Evolutionary conservation across 768 basidiomycete genomes (phyloP).

Genomic region (Pisolithus orientalis): DNA sequence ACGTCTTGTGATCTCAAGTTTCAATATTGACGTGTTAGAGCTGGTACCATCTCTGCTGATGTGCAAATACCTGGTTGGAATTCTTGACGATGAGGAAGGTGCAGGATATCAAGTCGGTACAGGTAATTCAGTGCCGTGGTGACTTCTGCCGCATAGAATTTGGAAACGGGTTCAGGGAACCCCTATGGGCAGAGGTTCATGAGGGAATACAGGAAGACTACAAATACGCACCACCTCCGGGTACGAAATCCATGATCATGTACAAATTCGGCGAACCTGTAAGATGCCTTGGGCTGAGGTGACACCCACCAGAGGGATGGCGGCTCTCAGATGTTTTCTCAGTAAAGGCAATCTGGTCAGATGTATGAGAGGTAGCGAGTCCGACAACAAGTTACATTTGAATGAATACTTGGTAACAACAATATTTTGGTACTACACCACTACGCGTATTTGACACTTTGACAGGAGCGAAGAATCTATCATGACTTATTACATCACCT

Average conservation of each 20-base stretch:
- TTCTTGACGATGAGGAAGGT: conserved; percentile 22
- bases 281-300: conserved; percentile 55
- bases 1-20: conserved; percentile 2
- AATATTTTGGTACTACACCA: too few species aligned
- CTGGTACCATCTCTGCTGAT: too few species aligned
- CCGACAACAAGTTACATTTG: too few species aligned
- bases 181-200: conserved; percentile 40
- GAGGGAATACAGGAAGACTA: conserved; percentile 13
- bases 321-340: conserved; percentile 15
- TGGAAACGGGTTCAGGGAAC: conserved; percentile 95
- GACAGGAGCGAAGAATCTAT: too few species aligned
- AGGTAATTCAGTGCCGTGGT: conserved; percentile 89
- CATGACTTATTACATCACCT: too few species aligned
- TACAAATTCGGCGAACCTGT: conserved; percentile 83
- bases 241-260: conserved; percentile 97
- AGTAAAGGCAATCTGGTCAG: too few species aligned
- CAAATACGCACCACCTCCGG: conserved; percentile 70
- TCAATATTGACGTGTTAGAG: background rate
- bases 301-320: conserved; percentile 28
- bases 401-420: too few species aligned
- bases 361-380: too few species aligned
- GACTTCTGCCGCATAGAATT: conserved; percentile 96
- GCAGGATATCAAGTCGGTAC: conserved; percentile 83
- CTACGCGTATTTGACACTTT: too few species aligned
- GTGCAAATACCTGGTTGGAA: background rate